phyloP scores from a whole-genome alignment of 176 grass and related monocot species.

The Rhynchospora tenuis region DNA sequence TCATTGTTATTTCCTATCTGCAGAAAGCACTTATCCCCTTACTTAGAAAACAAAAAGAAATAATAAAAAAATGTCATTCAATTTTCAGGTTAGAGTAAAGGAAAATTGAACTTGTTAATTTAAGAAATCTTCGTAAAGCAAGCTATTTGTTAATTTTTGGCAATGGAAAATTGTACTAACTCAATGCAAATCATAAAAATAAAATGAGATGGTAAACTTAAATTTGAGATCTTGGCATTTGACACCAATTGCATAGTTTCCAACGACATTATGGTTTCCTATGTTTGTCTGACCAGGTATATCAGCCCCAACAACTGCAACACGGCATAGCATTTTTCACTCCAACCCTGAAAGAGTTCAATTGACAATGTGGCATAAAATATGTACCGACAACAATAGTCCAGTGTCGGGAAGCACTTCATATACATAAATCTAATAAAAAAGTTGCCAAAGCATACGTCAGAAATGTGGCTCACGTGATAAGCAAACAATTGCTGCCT shows the following conservation, averaged over 20 bases:
- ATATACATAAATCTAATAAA: not conserved
- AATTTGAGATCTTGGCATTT: conserved; percentile 97
- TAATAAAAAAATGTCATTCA: conserved; percentile 9
- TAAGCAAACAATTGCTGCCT: conserved; percentile 56
- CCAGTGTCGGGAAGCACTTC: not conserved
- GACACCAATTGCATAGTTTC: conserved; percentile 64
- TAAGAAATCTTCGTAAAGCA: not conserved
- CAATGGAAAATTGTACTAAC: not conserved
- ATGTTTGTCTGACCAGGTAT: conserved; percentile 61
- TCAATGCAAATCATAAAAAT: not conserved
- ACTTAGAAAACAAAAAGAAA: conserved; percentile 22
- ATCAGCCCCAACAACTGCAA: conserved; percentile 84
- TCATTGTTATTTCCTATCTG: conserved; percentile 71
- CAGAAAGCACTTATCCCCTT: conserved; percentile 70
- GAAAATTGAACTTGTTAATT: not conserved
- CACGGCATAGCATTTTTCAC: conserved; percentile 52
- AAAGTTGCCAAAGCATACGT: not conserved
- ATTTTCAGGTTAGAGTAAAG: not conserved
- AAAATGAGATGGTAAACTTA: conserved; percentile 50
- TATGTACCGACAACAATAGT: not conserved
- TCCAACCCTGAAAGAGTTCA: not conserved
- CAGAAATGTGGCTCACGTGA: conserved; percentile 32
- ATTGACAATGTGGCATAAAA: not conserved
- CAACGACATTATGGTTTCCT: conserved; percentile 64
- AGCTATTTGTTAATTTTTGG: not conserved